Conservation (phyloP, 2,329 filamentous ascomycete species). For the Penicillium sp. region DNA sequence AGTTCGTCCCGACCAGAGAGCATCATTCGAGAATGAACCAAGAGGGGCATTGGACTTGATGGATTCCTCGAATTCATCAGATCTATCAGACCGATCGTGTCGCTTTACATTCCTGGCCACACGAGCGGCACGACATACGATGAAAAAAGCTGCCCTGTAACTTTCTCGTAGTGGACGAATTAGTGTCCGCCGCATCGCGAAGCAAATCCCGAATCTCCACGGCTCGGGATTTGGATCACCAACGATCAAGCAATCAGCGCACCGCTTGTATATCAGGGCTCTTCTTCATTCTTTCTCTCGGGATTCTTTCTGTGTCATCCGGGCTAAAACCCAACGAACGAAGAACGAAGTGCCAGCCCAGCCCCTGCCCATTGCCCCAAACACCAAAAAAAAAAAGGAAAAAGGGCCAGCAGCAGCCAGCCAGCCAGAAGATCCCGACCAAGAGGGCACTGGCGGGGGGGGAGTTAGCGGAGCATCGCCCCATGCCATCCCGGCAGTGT, state of each 20-base stretch:
- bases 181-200: constrained; percentile 14
- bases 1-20: background rate
- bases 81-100: background rate
- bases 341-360: background rate
- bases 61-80: constrained; percentile 1
- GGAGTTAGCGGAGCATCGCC: constrained; percentile 20
- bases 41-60: background rate
- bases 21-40: background rate
- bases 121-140: background rate
- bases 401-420: background rate
- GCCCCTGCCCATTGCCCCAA: background rate
- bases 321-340: background rate
- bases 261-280: constrained; percentile 38
- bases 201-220: constrained; percentile 41
- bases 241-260: constrained; percentile 37
- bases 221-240: constrained; percentile 40
- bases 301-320: background rate
- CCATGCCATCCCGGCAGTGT: constrained; percentile 22
- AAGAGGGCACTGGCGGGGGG: constrained; percentile 9
- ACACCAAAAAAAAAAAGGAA: background rate
- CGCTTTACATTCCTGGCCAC: background rate
- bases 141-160: constrained; percentile 2
- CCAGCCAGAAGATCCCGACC: background rate
- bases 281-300: constrained; percentile 18
- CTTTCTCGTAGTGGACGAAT: constrained; percentile 1